A percentile compares a stretch with the other conserved stretches of the same genome.
Evolutionary conservation across 345 rosid species (phyloP).

Genomic region (Pseudoturritis turrita): DNA sequence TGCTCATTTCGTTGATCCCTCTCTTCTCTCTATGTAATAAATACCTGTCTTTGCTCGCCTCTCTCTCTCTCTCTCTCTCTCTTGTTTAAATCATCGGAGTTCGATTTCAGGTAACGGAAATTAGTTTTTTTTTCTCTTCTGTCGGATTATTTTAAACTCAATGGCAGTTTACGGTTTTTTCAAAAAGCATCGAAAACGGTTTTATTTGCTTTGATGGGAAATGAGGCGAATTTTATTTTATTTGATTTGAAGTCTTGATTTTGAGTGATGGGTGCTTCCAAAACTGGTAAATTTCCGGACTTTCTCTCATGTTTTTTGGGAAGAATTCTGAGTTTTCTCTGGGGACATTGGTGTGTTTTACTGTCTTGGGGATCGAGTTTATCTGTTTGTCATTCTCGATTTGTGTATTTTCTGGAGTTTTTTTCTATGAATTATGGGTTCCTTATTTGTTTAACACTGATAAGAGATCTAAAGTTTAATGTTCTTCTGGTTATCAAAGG

Average conservation of each 20-base stretch:
- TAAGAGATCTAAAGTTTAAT: slow-evolving; percentile 2
- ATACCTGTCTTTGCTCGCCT: slow-evolving; percentile 2
- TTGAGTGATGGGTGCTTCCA: slow-evolving; percentile 13
- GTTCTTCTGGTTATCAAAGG: neutral
- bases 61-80: slow-evolving; percentile 4
- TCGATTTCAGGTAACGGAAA: slow-evolving; percentile 25
- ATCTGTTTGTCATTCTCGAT: slow-evolving; percentile 3
- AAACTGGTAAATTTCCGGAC: neutral
- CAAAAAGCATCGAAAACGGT: neutral
- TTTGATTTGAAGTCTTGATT: neutral
- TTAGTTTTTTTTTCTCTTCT: neutral
- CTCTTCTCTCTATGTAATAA: neutral
- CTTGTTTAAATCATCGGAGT: slow-evolving; percentile 1
- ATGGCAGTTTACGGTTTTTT: neutral
- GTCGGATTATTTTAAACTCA: slow-evolving; percentile 20
- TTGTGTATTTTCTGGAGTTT: neutral
- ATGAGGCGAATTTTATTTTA: neutral
- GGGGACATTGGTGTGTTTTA: neutral
- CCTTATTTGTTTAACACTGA: neutral
- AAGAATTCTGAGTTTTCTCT: neutral
- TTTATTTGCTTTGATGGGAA: neutral
- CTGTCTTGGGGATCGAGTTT: slow-evolving; percentile 4
- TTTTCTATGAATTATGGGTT: neutral
- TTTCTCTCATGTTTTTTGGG: neutral
- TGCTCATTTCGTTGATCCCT: neutral